Evolutionary conservation across 495 filamentous ascomycete species (phyloP), one percentile per base, ranked within the genome.

Genomic region (Mycothermus thermophilus): DNA sequence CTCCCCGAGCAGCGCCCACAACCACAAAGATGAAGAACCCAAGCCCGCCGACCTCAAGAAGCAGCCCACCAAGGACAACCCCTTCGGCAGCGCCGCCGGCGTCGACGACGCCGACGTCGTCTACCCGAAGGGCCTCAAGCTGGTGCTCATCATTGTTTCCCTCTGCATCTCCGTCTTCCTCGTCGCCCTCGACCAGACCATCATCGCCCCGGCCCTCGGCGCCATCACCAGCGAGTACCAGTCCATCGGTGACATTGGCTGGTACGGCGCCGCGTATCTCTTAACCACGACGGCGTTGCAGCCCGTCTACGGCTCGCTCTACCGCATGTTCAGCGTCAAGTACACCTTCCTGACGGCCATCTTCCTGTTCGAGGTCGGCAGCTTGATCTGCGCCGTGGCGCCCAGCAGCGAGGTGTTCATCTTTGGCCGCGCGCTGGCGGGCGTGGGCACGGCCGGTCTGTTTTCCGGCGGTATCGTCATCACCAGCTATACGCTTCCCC

Each of bases 401-500:
- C 69, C 68, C 0, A 60, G 50, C 8, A 65, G 61, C 20, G 49
- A 46, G 10, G 64, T 63, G 11, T 59, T 74, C 20, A 74, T 75
- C 29, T 54, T 72, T 8, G 69, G 71, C 2, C 56, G 71, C 11
- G 65, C 66, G 17, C 34, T 75, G 2, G 67, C 68, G 1, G 71
- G 71, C 10, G 32, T 65, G 18, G 68, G 70, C 1, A 62, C 65
- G 0, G 63, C 69, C 0, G 71, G 70, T 0, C 51, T 73, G 19
- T 69, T 69, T 35, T 62, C 57, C 1, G 71, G 71, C 0, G 52
- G 57, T 6, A 63, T 83, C 30, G 60, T 81, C n/a, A 80, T 83
- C 30, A 56, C 82, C 29, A 56, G 63, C n/a, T 63, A 75, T 34
- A 72, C 69, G 34, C 74, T 90, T 8, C 81, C 84, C 0, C 57